Evolutionary conservation across 257 asterid species (phyloP), one percentile per base, ranked within the genome.

Genomic region (Echites panduratus): DNA sequence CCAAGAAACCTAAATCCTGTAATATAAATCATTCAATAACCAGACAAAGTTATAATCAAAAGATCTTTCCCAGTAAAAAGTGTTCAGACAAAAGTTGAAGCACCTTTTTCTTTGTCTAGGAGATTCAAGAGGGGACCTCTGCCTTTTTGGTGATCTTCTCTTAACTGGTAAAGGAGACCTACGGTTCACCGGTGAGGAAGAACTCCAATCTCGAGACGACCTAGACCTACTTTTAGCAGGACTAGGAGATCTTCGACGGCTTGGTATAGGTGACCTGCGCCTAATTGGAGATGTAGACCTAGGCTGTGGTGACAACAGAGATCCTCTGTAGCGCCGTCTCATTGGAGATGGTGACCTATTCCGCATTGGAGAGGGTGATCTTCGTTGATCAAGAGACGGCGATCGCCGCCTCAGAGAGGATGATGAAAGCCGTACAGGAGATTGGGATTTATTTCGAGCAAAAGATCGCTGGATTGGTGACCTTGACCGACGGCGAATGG

Each of bases 71-170:
- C 8, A 13, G 7, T 24, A 61, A 59, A 54, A 47, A 73, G 10
- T 40, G 27, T 8, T 27, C 26, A 56, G 52, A 44, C 54, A 77
- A 70, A 75, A 59, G 69, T 11, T 26, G 49, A 49, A 29, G n/a
- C 83, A 94, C 99, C 99, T 94, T 80, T 71, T 81, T 70, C 86
- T 88, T 79, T 66, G 90, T 64, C 83, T 81, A 76, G 85, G 83
- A 81, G 96, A 89, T 64, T 66, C 83, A 62, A 74, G 49, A 69
- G 87, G 91, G 66, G 97, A 89, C 71, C 82, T 74, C 35, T 22
- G 71, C 43, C 67, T 80, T 77, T 76, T 85, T 16, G 70, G 78
- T 32, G 91, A 83, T 73, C 73, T 85, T n/a, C n/a, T n/a, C n/a
- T n/a, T n/a, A n/a, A n/a, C n/a, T n/a, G n/a, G n/a, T n/a, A n/a